Evolutionary conservation across 2,329 filamentous ascomycete genomes (phyloP).

Genomic region (Diaporthe ilicicola): DNA sequence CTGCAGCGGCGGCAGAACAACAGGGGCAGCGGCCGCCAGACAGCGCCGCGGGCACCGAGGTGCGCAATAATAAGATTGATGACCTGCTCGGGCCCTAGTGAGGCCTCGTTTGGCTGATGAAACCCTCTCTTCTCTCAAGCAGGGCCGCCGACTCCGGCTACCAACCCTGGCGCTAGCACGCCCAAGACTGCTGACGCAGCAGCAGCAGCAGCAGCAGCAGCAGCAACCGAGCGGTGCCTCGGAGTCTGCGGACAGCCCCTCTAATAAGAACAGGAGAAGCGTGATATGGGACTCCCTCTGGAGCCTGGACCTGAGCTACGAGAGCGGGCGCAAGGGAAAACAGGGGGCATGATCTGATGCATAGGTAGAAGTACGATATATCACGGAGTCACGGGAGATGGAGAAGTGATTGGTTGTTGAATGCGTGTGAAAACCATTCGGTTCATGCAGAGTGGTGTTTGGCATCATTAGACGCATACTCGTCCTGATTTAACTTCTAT

Average conservation of each 20-base stretch:
- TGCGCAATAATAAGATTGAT: constrained; percentile 59
- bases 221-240: constrained; percentile 49
- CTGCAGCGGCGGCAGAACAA: constrained; percentile 15
- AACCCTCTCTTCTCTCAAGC: constrained; percentile 36
- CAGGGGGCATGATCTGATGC: not conserved
- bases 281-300: constrained; percentile 70
- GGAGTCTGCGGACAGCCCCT: constrained; percentile 45
- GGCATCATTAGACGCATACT: constrained; percentile 8
- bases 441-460: constrained; percentile 1
- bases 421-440: not conserved
- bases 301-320: constrained; percentile 67
- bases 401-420: not conserved
- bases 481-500: not conserved
- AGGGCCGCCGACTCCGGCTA: constrained; percentile 23
- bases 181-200: constrained; percentile 16
- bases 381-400: constrained; percentile 42
- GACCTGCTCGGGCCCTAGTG: constrained; percentile 58
- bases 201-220: constrained; percentile 49
- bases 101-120: constrained; percentile 40
- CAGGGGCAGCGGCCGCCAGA: constrained; percentile 35
- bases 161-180: constrained; percentile 23
- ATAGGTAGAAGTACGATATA: constrained; percentile 15
- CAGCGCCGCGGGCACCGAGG: constrained; percentile 51
- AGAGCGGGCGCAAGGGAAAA: constrained; percentile 46
- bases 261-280: constrained; percentile 51